These are phyloP conservation scores for Mimosa pudica DNA, from an alignment of 306 rosid genomes.

Conservation along the genomic window DNA sequence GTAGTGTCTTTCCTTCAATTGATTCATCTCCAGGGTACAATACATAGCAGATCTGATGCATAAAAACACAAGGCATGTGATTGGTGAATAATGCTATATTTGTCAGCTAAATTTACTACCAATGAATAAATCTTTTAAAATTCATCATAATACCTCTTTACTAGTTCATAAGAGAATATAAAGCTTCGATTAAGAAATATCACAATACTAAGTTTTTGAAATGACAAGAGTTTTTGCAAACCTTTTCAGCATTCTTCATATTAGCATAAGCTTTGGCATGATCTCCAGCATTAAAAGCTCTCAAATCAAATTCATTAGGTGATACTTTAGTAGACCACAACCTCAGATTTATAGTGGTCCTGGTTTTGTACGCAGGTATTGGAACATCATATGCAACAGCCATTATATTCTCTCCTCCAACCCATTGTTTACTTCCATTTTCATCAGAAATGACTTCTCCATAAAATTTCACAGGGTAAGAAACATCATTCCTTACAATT, in stretches of 20 bases:
- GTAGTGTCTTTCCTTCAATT: constrained; percentile 72
- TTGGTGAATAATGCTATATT: constrained; percentile 8
- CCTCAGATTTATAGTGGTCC: constrained; percentile 77
- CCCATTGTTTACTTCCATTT: constrained; percentile 72
- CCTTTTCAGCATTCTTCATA: constrained; percentile 87
- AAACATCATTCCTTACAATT: constrained; percentile 74
- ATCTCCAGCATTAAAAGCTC: constrained; percentile 74
- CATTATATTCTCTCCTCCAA: constrained; percentile 83
- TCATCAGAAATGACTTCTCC: constrained; percentile 71
- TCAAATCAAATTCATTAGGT: constrained; percentile 72
- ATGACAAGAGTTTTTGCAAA: constrained; percentile 31
- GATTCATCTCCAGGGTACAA: constrained; percentile 90
- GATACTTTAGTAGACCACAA: constrained; percentile 90
- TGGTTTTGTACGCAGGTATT: constrained; percentile 90
- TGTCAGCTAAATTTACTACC: constrained; percentile 14
- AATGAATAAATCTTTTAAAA: not conserved
- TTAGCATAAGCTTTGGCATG: constrained; percentile 76
- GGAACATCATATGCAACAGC: constrained; percentile 98
- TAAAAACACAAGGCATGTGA: constrained; percentile 33
- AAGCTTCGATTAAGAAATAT: not conserved
- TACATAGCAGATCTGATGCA: constrained; percentile 69
- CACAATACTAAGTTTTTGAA: constrained; percentile 12
- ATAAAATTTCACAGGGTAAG: constrained; percentile 74
- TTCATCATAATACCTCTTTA: not conserved
- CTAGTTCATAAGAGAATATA: not conserved